Conservation (phyloP, 352 stramenopile species). For the Globisporangium canariense region DNA sequence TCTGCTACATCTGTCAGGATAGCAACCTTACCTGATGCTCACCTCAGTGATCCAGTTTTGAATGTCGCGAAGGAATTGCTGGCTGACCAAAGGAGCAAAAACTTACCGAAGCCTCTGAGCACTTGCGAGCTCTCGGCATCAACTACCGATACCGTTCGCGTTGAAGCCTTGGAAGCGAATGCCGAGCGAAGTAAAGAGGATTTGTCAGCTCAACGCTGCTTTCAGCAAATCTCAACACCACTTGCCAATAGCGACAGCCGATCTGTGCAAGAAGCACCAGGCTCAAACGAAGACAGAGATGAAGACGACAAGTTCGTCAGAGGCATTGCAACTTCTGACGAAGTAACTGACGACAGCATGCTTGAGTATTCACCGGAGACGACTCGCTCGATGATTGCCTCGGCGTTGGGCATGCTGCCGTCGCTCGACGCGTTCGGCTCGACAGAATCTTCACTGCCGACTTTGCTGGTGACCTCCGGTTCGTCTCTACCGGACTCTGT, state of each 20-base stretch:
- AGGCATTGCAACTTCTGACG: not conserved
- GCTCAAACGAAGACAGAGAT: not conserved
- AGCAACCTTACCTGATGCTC: not conserved
- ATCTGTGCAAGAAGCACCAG: not conserved
- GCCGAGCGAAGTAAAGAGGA: not conserved
- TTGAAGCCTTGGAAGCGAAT: not conserved
- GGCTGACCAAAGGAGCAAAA: not conserved
- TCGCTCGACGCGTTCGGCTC: conserved; percentile 14
- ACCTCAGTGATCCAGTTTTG: not conserved
- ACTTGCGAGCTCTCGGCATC: not conserved
- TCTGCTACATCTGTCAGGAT: not conserved
- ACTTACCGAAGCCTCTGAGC: not conserved
- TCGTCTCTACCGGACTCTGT: conserved; percentile 8
- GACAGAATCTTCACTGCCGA: not conserved
- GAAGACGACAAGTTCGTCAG: not conserved
- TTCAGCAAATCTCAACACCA: not conserved
- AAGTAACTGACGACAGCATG: not conserved
- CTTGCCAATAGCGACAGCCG: not conserved
- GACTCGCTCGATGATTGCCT: conserved; percentile 32
- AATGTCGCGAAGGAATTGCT: not conserved
- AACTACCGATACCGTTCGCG: not conserved
- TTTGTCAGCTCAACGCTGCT: not conserved
- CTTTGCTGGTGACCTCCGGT: not conserved
- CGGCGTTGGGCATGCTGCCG: conserved; percentile 34
- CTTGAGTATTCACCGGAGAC: conserved; percentile 39